Evolutionary conservation across 371 early-diverging fungal species (phyloP).

Genomic region (Chytridiales sp.): DNA sequence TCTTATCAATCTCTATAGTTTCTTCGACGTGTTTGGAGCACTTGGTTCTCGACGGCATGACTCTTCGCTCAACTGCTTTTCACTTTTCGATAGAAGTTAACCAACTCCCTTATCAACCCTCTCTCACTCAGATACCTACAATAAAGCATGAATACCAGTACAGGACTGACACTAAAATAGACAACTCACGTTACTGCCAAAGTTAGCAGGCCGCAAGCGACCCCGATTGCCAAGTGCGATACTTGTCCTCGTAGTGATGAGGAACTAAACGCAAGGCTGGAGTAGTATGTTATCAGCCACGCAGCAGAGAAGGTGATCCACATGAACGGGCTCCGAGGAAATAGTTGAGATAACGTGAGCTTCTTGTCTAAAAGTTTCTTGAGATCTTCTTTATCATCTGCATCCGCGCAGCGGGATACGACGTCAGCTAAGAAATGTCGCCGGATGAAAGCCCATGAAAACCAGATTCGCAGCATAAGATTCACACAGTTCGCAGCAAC

Average conservation of each 20-base stretch:
- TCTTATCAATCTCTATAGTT: not conserved
- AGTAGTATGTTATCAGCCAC: slow-evolving; percentile 58
- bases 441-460: slow-evolving; percentile 66
- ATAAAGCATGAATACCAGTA: not conserved
- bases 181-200: slow-evolving; percentile 42
- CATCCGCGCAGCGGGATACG: slow-evolving; percentile 18
- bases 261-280: slow-evolving; percentile 60
- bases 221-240: slow-evolving; percentile 59
- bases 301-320: slow-evolving; percentile 46
- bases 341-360: slow-evolving; percentile 33
- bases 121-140: no score
- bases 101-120: no score
- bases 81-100: no score
- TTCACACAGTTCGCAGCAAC: slow-evolving; percentile 86
- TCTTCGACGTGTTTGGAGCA: slow-evolving; percentile 6
- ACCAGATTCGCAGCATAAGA: slow-evolving; percentile 72
- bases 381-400: slow-evolving; percentile 34
- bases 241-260: slow-evolving; percentile 49
- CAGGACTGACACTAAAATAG: not conserved
- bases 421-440: slow-evolving; percentile 12
- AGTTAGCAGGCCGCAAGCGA: slow-evolving; percentile 41
- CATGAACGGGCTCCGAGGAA: slow-evolving; percentile 25
- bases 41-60: not conserved
- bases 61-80: no score
- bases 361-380: slow-evolving; percentile 44